phyloP scores from a whole-genome alignment of 306 rosid genomes.

The Quercus cerris region DNA sequence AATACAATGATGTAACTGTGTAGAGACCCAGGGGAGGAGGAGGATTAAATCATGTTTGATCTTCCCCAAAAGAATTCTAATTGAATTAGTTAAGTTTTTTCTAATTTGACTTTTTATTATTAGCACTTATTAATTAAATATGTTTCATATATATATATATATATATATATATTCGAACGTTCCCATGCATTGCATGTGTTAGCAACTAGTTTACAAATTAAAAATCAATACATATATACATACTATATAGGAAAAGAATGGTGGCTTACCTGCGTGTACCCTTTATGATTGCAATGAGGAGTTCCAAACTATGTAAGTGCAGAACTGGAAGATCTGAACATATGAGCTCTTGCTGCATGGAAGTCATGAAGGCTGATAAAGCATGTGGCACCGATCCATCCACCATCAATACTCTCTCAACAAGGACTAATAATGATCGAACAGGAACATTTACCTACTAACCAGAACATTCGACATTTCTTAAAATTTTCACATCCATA shows the following conservation, averaged over 20 bases:
- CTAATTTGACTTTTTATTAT: no score
- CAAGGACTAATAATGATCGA: conserved; percentile 50
- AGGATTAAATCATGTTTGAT: no score
- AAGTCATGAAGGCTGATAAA: conserved; percentile 60
- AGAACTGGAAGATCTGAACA: conserved; percentile 82
- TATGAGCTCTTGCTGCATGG: conserved; percentile 71
- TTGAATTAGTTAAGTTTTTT: no score
- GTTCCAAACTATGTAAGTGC: conserved; percentile 67
- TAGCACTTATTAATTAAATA: no score
- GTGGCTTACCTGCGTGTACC: conserved; percentile 61
- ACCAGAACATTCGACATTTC: conserved; percentile 10
- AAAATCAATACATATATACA: neutral
- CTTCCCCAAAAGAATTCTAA: no score
- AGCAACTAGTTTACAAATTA: neutral
- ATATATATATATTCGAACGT: no score
- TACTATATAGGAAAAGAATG: neutral
- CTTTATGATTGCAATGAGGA: conserved; percentile 62
- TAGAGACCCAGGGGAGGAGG: no score
- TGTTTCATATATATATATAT: no score
- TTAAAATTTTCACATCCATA: neutral
- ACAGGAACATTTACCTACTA: conserved; percentile 70
- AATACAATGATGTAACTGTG: no score
- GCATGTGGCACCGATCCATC: conserved; percentile 71
- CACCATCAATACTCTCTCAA: conserved; percentile 73
- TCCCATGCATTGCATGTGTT: no score